Evolutionary conservation across 2,329 filamentous ascomycete species (phyloP).

Genomic region (Diatrype stigma): DNA sequence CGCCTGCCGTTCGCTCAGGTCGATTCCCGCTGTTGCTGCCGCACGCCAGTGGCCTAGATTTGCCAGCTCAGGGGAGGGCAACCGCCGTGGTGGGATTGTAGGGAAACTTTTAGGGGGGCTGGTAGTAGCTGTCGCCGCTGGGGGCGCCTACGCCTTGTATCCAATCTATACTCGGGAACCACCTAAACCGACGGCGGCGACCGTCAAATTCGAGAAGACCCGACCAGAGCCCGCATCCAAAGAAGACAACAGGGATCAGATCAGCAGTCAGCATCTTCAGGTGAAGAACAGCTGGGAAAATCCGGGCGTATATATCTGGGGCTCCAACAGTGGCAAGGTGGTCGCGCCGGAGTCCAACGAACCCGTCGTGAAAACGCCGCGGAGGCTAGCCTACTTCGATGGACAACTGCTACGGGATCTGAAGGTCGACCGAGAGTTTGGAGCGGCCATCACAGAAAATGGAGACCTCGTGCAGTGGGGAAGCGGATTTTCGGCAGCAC

Average conservation of each 20-base stretch:
- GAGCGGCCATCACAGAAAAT: slow-evolving; percentile 79
- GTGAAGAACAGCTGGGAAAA: slow-evolving; percentile 77
- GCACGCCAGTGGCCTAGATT: slow-evolving; percentile 16
- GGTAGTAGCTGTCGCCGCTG: slow-evolving; percentile 19
- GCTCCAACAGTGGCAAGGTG: slow-evolving; percentile 80
- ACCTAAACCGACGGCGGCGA: slow-evolving; percentile 34
- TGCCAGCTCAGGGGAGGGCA: slow-evolving; percentile 11
- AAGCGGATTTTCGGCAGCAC: slow-evolving; percentile 62
- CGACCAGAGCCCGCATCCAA: slow-evolving; percentile 54
- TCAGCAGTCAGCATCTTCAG: slow-evolving; percentile 84
- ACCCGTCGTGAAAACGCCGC: slow-evolving; percentile 71
- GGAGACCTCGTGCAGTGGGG: slow-evolving; percentile 95
- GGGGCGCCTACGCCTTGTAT: slow-evolving; percentile 20
- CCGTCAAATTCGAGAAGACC: slow-evolving; percentile 65
- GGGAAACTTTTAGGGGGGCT: slow-evolving; percentile 20
- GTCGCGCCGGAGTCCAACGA: slow-evolving; percentile 80
- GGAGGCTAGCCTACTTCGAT: slow-evolving; percentile 77
- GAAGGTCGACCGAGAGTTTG: slow-evolving; percentile 78
- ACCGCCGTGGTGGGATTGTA: slow-evolving; percentile 7
- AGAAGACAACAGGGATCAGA: slow-evolving; percentile 69
- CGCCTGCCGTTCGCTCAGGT: slow-evolving; percentile 10
- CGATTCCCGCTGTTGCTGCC: background rate
- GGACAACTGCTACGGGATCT: slow-evolving; percentile 79
- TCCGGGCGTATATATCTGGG: slow-evolving; percentile 92
- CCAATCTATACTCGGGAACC: slow-evolving; percentile 14